Base-by-base conservation (phyloP, 129 eudicot species). In the Artemisia annua region DNA sequence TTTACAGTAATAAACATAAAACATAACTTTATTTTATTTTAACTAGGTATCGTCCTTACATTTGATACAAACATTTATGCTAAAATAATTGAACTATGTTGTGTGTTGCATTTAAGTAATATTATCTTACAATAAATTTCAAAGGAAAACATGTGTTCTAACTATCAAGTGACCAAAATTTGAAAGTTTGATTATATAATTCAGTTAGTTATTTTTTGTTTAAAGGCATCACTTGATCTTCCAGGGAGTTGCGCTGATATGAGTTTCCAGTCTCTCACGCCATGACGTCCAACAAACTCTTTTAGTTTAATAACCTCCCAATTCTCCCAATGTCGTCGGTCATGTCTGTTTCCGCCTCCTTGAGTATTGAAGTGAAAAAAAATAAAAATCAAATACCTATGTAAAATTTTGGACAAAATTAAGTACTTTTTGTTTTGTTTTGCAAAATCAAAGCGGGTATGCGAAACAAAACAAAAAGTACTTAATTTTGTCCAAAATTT, bases 211-310 rank as follows among this genome's bases (percentile, higher is more conserved):
- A 39, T 39, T 39, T 39, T 39, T 7, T 7, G 46, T 39, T 39
- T 1, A 39, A 35, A 39, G 7, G 46, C 46, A 39, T 39, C 46
- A 86, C 90, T 87, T 58, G 87, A 83, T 83, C 90, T 73, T 70
- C 90, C 85, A 15, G 78, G 73, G 2, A 86, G 67, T 30, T 83
- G 81, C 48, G 80, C 77, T 2, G 87, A 84, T 67, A 86, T 80
- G 69, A 77, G 53, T 49, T 80, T 86, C 90, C 90, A 86, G 53
- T 83, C 80, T 49, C 73, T 82, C 11, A 85, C 85, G 52, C 90
- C 87, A 71, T 86, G 63, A 48, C 60, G 18, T 60, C 78, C 73
- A 20, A 86, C 87, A 74, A 83, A 85, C 13, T 86, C 85, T 53
- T 24, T 69, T 26, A 86, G 85, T 54, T 77, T 86, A 16, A 57